phyloP scores from a whole-genome alignment of 2,329 filamentous ascomycete genomes.

The Colletotrichum agaves region DNA sequence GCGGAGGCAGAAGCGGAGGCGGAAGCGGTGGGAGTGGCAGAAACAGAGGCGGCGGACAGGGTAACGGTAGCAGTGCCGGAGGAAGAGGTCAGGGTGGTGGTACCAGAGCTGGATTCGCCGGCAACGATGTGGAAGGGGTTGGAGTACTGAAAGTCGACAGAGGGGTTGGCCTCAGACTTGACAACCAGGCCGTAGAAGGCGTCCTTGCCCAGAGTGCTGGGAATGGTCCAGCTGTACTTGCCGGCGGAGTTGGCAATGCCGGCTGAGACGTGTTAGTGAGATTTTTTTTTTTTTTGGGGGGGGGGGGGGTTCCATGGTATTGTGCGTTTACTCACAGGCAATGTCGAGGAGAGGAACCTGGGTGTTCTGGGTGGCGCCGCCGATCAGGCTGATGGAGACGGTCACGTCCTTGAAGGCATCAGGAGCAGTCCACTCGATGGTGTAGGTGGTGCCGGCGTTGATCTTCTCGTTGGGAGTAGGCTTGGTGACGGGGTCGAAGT shows the following conservation, averaged over 20 bases:
- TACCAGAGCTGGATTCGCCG: slow-evolving; percentile 40
- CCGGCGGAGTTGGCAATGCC: slow-evolving; percentile 58
- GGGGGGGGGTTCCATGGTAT: neutral
- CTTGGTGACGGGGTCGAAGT: slow-evolving; percentile 64
- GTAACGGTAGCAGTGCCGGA: slow-evolving; percentile 43
- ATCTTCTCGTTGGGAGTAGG: slow-evolving; percentile 58
- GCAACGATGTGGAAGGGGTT: slow-evolving; percentile 67
- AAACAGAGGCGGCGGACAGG: slow-evolving; percentile 45
- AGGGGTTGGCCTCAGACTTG: slow-evolving; percentile 57
- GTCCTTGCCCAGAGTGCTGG: slow-evolving; percentile 54
- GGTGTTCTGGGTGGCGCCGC: slow-evolving; percentile 56
- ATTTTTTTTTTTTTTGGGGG: neutral
- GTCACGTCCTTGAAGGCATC: slow-evolving; percentile 53
- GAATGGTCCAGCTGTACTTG: slow-evolving; percentile 62
- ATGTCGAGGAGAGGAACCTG: slow-evolving; percentile 57
- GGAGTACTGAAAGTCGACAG: slow-evolving; percentile 68
- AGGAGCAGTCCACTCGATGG: slow-evolving; percentile 60
- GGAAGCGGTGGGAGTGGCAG: slow-evolving; percentile 43
- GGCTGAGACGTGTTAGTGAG: slow-evolving; percentile 48
- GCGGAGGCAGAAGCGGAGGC: slow-evolving; percentile 33
- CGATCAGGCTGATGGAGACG: slow-evolving; percentile 65
- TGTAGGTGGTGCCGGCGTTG: slow-evolving; percentile 59
- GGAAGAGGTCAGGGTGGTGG: slow-evolving; percentile 42
- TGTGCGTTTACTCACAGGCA: slow-evolving; percentile 57
- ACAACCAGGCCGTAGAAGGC: slow-evolving; percentile 69